Evolutionary conservation across 306 rosid species (phyloP).

Genomic region (Castanea sativa): DNA sequence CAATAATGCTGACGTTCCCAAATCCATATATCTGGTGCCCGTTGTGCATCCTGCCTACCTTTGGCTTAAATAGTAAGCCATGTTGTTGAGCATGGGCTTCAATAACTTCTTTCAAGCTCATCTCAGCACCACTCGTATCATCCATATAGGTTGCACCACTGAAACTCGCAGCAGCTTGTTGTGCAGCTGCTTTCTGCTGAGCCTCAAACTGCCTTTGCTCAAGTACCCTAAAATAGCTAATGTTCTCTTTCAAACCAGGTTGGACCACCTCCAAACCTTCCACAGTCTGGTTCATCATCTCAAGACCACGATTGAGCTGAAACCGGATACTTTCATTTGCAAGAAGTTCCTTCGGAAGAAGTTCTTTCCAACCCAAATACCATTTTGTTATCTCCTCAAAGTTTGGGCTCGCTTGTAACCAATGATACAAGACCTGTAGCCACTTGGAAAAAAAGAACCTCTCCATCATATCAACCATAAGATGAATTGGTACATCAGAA

Average conservation of each 20-base stretch:
- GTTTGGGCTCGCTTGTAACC: conserved; percentile 82
- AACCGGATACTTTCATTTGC: conserved; percentile 78
- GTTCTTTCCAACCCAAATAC: conserved; percentile 92
- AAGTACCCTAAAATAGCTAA: conserved; percentile 71
- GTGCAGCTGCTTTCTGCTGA: conserved; percentile 81
- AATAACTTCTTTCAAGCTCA: conserved; percentile 53
- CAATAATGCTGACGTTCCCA: conserved; percentile 72
- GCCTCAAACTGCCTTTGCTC: conserved; percentile 96
- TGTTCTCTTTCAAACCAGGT: conserved; percentile 87
- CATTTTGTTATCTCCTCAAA: conserved; percentile 86
- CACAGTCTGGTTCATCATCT: conserved; percentile 89
- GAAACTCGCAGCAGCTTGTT: conserved; percentile 59
- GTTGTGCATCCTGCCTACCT: conserved; percentile 74
- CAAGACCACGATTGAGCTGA: conserved; percentile 78
- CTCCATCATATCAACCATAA: conserved; percentile 91
- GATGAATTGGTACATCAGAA: conserved; percentile 71
- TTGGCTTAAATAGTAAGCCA: conserved; percentile 69
- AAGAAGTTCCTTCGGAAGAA: conserved; percentile 73
- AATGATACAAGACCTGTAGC: conserved; percentile 83
- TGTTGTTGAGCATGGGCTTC: conserved; percentile 82
- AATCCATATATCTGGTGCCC: conserved; percentile 86
- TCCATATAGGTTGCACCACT: conserved; percentile 33
- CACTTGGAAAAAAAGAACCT: conserved; percentile 78
- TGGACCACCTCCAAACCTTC: conserved; percentile 89
- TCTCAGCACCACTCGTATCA: conserved; percentile 28